phyloP scores from a whole-genome alignment of 768 basidiomycete species.

The Saitozyma podzolica region DNA sequence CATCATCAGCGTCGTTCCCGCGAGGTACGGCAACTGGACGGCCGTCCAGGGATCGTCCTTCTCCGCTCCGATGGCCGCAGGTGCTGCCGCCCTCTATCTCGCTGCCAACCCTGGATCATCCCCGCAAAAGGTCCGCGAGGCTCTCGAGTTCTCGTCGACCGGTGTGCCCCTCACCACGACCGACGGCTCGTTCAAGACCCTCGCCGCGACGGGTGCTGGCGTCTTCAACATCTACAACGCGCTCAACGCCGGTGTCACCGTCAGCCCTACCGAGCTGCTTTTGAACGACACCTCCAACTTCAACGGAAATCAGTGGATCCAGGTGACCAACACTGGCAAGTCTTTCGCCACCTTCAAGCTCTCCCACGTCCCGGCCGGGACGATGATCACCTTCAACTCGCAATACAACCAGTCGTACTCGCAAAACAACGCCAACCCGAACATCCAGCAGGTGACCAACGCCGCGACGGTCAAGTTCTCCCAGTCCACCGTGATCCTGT shows the following conservation, averaged over 20 bases:
- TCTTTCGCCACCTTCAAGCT: constrained; percentile 51
- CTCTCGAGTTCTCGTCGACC: constrained; percentile 38
- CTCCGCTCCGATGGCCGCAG: constrained; percentile 42
- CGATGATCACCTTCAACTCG: constrained; percentile 37
- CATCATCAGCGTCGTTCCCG: constrained; percentile 34
- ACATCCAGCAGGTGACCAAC: constrained; percentile 52
- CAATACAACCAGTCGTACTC: constrained; percentile 10
- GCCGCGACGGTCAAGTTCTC: constrained; percentile 59
- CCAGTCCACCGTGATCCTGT: constrained; percentile 56
- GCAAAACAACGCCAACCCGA: constrained; percentile 54
- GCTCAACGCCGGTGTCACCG: constrained; percentile 58
- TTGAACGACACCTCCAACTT: constrained; percentile 68
- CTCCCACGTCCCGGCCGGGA: constrained; percentile 46
- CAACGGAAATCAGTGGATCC: constrained; percentile 48
- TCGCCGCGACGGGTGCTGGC: constrained; percentile 47
- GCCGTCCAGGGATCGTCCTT: constrained; percentile 36
- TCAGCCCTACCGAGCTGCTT: constrained; percentile 63
- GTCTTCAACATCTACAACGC: constrained; percentile 62
- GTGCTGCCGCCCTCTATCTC: constrained; percentile 52
- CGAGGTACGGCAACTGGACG: constrained; percentile 29
- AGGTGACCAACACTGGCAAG: constrained; percentile 58
- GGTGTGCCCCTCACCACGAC: constrained; percentile 26
- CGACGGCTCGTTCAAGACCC: constrained; percentile 37
- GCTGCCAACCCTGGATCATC: constrained; percentile 20
- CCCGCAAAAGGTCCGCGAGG: constrained; percentile 30